Conservation (phyloP, 176 grass and related monocot genomes). For the Tuctoria greenei region DNA sequence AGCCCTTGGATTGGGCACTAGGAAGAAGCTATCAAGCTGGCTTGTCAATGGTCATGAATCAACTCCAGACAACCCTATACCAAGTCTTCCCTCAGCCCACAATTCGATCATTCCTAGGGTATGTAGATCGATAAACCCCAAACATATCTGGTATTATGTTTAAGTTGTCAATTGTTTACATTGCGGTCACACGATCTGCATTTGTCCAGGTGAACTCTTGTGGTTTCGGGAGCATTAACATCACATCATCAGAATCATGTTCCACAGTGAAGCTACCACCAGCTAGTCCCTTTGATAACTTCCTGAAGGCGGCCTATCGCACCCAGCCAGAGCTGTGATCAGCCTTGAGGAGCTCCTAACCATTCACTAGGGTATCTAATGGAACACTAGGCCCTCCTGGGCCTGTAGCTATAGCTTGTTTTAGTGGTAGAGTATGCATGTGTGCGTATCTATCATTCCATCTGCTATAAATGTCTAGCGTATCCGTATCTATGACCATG, state of each 20-base stretch:
- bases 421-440: conserved; percentile 25
- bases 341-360: conserved; percentile 36
- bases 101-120: conserved; percentile 64
- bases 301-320: conserved; percentile 78
- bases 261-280: conserved; percentile 74
- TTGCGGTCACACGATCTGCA: conserved; percentile 1
- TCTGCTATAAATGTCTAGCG: background rate
- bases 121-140: background rate
- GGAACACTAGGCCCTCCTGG: background rate
- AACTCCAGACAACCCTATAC: conserved; percentile 47
- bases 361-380: conserved; percentile 20
- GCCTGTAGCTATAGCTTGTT: background rate
- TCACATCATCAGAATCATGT: conserved; percentile 40
- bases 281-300: conserved; percentile 92
- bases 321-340: conserved; percentile 41
- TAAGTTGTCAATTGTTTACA: background rate
- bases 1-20: conserved; percentile 75
- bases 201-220: conserved; percentile 52
- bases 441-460: conserved; percentile 5
- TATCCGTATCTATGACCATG: conserved; percentile 14
- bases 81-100: conserved; percentile 35
- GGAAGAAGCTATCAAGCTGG: conserved; percentile 97
- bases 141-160: background rate
- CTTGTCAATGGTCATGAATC: conserved; percentile 66
- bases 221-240: conserved; percentile 42